These are phyloP conservation scores for Salvia sclarea DNA, from an alignment of 305 asterid genomes.

Conservation along the genomic window DNA sequence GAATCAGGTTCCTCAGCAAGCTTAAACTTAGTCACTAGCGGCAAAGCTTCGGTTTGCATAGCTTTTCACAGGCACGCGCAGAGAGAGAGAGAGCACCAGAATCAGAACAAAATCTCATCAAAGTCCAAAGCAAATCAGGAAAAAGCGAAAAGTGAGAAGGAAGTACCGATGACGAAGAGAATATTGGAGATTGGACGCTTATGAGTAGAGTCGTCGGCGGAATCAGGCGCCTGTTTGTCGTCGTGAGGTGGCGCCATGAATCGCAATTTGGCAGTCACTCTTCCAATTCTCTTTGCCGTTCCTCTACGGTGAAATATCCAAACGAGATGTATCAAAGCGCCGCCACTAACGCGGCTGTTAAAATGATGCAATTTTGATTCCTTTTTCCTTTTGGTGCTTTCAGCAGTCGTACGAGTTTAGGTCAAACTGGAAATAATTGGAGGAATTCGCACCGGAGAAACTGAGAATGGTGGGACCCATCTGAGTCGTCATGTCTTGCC, in stretches of 20 bases:
- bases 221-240: slow-evolving; percentile 40
- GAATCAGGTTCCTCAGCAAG: slow-evolving; percentile 65
- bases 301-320: slow-evolving; percentile 17
- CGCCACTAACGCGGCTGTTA: slow-evolving; percentile 3
- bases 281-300: not conserved
- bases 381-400: not conserved
- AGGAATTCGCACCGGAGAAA: slow-evolving; percentile 12
- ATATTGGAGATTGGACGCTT: slow-evolving; percentile 60
- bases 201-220: slow-evolving; percentile 44
- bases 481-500: too few relatives aligned
- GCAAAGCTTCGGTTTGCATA: slow-evolving; percentile 93
- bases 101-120: slow-evolving; percentile 22
- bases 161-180: slow-evolving; percentile 77
- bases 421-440: slow-evolving; percentile 32
- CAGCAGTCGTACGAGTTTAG: slow-evolving; percentile 19
- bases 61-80: slow-evolving; percentile 42
- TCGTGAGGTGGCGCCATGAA: slow-evolving; percentile 65
- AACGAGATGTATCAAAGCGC: not conserved
- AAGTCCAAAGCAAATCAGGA: not conserved
- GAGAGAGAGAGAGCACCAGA: not conserved
- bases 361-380: not conserved
- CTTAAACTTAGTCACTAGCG: slow-evolving; percentile 74
- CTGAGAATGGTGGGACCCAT: not conserved
- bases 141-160: not conserved
- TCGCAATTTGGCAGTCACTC: slow-evolving; percentile 7